A percentile compares a stretch with the other conserved stretches of the same genome.
These are phyloP conservation scores for Podaxis pistillaris DNA, from an alignment of 768 basidiomycete genomes.

Conservation along the genomic window DNA sequence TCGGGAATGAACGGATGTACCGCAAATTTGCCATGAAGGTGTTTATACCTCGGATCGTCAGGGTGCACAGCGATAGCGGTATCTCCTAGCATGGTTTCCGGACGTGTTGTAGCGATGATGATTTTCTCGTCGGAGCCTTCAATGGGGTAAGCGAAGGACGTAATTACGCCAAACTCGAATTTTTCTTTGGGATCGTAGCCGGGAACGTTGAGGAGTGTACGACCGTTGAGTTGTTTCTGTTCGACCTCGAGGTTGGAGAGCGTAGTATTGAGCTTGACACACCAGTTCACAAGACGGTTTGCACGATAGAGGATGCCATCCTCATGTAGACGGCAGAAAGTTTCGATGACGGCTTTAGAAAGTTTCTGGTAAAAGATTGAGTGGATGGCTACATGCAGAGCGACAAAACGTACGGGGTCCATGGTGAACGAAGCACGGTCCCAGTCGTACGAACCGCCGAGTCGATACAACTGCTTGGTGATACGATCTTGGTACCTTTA, in stretches of 20 bases:
- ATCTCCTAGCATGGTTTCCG: conserved; percentile 98
- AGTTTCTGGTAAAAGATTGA: conserved; percentile 43
- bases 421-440: conserved; percentile 93
- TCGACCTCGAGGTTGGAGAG: conserved; percentile 99
- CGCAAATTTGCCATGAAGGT: conserved; percentile 92
- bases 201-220: conserved; percentile 85
- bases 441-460: conserved; percentile 97
- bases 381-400: neutral
- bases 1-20: conserved; percentile 81
- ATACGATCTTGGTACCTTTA: conserved; percentile 89
- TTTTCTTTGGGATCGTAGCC: conserved; percentile 95
- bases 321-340: conserved; percentile 88
- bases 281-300: conserved; percentile 98
- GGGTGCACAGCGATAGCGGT: conserved; percentile 97
- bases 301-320: conserved; percentile 92
- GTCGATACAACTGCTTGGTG: conserved; percentile 80
- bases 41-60: conserved; percentile 88
- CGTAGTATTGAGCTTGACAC: conserved; percentile 92
- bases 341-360: conserved; percentile 87
- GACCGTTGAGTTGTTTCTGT: conserved; percentile 82
- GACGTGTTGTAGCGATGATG: conserved; percentile 94
- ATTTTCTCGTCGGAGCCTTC: conserved; percentile 93
- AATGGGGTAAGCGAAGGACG: conserved; percentile 92
- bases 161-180: conserved; percentile 96
- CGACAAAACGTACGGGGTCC: conserved; percentile 60